Conservation (phyloP, 2,329 filamentous ascomycete species). For the Zasmidium citrigriseum region DNA sequence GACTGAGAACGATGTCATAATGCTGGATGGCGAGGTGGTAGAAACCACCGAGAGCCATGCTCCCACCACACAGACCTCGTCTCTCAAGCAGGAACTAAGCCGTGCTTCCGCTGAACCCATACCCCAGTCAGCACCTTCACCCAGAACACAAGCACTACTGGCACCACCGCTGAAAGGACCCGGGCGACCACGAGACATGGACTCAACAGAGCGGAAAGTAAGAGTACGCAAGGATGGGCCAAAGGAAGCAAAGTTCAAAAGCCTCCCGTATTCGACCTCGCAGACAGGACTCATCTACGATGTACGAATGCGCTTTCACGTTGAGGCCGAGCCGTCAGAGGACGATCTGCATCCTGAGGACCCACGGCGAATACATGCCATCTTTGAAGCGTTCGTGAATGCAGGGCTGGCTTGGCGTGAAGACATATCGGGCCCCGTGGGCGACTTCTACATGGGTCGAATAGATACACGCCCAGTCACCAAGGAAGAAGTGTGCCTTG, state of each 20-base stretch:
- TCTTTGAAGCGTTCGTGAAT: slow-evolving; percentile 84
- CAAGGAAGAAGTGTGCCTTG: slow-evolving; percentile 74
- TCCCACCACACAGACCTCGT: not conserved
- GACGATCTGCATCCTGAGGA: slow-evolving; percentile 91
- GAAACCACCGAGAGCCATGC: slow-evolving; percentile 9
- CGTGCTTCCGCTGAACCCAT: not conserved
- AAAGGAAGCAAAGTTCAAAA: slow-evolving; percentile 35
- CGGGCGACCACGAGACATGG: slow-evolving; percentile 20
- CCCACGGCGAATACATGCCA: slow-evolving; percentile 85
- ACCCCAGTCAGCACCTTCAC: not conserved
- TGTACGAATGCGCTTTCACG: slow-evolving; percentile 91
- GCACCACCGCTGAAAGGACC: slow-evolving; percentile 21
- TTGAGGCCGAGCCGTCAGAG: slow-evolving; percentile 60
- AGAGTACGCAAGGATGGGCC: slow-evolving; percentile 27
- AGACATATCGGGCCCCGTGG: slow-evolving; percentile 46
- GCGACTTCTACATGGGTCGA: slow-evolving; percentile 60
- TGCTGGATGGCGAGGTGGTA: slow-evolving; percentile 21
- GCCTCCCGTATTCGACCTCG: slow-evolving; percentile 38
- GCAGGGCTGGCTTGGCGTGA: slow-evolving; percentile 62
- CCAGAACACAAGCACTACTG: not conserved
- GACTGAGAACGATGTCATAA: slow-evolving; percentile 18
- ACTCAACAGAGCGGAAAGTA: slow-evolving; percentile 19
- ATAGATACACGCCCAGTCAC: slow-evolving; percentile 79
- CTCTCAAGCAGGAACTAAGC: not conserved
- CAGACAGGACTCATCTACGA: slow-evolving; percentile 68